A percentile compares a stretch with the other conserved stretches of the same genome.
Conservation (phyloP, 2,329 filamentous ascomycete genomes). For the Cordyceps militaris region DNA sequence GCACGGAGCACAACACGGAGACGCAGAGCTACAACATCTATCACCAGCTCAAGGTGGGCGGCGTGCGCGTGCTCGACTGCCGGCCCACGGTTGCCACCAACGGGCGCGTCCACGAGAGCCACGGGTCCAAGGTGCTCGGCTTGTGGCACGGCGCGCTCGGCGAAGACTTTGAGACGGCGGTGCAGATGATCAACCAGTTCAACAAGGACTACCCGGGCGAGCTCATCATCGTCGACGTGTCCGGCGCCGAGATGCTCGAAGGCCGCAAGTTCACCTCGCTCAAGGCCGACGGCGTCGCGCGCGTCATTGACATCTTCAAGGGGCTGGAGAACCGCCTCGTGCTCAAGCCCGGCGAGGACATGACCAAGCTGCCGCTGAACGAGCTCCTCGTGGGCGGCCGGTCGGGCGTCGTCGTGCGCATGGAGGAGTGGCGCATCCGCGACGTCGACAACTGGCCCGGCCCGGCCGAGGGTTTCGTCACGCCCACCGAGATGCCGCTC, state of each 20-base stretch:
- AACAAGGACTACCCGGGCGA: conserved; percentile 24
- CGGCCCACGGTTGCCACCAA: conserved; percentile 16
- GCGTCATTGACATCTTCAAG: conserved; percentile 19
- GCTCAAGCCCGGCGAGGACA: conserved; percentile 19
- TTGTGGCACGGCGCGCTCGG: conserved; percentile 22
- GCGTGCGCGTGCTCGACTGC: conserved; percentile 25
- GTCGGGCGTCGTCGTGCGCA: conserved; percentile 24
- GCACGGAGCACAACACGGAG: conserved; percentile 17
- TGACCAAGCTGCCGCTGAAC: conserved; percentile 21
- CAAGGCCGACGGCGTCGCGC: not conserved
- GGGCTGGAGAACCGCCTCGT: conserved; percentile 18
- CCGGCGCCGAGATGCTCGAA: conserved; percentile 12
- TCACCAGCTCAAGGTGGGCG: conserved; percentile 23
- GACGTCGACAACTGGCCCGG: conserved; percentile 19
- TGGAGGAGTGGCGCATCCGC: conserved; percentile 19
- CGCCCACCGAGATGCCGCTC: conserved; percentile 20
- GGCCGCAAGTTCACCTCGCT: conserved; percentile 1
- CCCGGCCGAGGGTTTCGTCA: conserved; percentile 22
- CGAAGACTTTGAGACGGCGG: conserved; percentile 21
- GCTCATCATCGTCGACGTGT: conserved; percentile 27
- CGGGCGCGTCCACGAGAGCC: conserved; percentile 16
- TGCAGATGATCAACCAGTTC: conserved; percentile 24
- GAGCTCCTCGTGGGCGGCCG: conserved; percentile 20
- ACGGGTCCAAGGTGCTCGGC: conserved; percentile 15
- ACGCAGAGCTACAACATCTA: conserved; percentile 19